Conservation (phyloP, 768 basidiomycete genomes). For the Lyophyllum semitale region DNA sequence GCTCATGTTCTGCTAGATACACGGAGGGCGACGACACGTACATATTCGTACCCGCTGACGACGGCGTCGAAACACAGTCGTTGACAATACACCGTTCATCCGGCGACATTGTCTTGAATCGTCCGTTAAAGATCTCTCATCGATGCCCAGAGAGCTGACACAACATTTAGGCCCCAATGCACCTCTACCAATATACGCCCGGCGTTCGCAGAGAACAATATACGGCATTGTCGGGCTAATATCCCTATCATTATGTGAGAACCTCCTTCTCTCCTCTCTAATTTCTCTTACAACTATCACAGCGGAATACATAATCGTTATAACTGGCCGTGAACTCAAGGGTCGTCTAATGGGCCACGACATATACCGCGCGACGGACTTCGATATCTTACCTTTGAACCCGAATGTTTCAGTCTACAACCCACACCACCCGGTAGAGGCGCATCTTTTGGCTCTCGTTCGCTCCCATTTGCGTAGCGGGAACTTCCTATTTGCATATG, state of each 20-base stretch:
- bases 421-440: constrained; percentile 84
- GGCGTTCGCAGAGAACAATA: constrained; percentile 63
- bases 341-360: constrained; percentile 84
- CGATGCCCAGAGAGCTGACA: constrained; percentile 1
- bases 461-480: constrained; percentile 80
- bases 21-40: constrained; percentile 73
- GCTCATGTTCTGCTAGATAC: constrained; percentile 48
- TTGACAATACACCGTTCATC: constrained; percentile 73
- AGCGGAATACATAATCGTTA: constrained; percentile 94
- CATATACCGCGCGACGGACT: constrained; percentile 88
- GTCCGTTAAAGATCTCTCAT: constrained; percentile 37
- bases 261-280: not conserved
- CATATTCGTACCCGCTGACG: constrained; percentile 69
- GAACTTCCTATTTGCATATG: constrained; percentile 89
- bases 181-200: constrained; percentile 52
- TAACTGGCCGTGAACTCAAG: constrained; percentile 80
- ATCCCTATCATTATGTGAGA: constrained; percentile 69
- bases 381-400: constrained; percentile 86
- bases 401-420: constrained; percentile 65
- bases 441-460: constrained; percentile 83
- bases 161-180: constrained; percentile 50
- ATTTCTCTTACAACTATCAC: not conserved
- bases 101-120: constrained; percentile 73
- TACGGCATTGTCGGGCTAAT: constrained; percentile 80
- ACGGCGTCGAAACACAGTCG: constrained; percentile 60